Evolutionary conservation across 2,329 filamentous ascomycete species (phyloP).

Genomic region (Sclerotinia nivalis): DNA sequence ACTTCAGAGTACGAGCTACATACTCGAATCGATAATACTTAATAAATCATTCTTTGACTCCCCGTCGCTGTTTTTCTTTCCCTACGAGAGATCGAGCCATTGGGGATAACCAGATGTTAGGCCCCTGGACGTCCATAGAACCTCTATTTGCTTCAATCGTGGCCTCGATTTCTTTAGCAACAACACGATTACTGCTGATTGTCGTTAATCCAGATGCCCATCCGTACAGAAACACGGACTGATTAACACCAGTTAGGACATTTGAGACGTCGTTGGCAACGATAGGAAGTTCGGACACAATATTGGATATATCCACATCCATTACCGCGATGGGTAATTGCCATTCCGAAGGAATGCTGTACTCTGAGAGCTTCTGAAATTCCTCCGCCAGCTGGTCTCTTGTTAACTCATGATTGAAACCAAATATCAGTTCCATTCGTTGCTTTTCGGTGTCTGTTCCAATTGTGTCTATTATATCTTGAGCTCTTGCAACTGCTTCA

Average conservation of each 20-base stretch:
- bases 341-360: slow-evolving; percentile 54
- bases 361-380: slow-evolving; percentile 52
- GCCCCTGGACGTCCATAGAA: slow-evolving; percentile 52
- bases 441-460: slow-evolving; percentile 58
- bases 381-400: slow-evolving; percentile 37
- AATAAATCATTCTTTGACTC: slow-evolving; percentile 15
- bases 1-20: background rate
- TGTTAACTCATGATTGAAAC: slow-evolving; percentile 28
- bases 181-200: slow-evolving; percentile 64
- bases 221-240: slow-evolving; percentile 68
- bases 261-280: slow-evolving; percentile 48
- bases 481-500: slow-evolving; percentile 63
- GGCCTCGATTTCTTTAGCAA: slow-evolving; percentile 61
- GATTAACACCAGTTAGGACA: slow-evolving; percentile 60
- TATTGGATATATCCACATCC: slow-evolving; percentile 45
- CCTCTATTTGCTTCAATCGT: slow-evolving; percentile 55
- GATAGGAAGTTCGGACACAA: slow-evolving; percentile 47
- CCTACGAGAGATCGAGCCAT: slow-evolving; percentile 67
- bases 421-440: slow-evolving; percentile 57
- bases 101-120: slow-evolving; percentile 64
- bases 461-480: slow-evolving; percentile 61
- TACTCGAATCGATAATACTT: background rate
- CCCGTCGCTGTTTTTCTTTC: slow-evolving; percentile 53
- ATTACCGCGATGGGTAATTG: slow-evolving; percentile 59
- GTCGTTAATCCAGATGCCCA: slow-evolving; percentile 62